Evolutionary conservation across 2,329 filamentous ascomycete species (phyloP), one percentile per base, ranked within the genome.

Genomic region (Calonectria pseudoturangicola): DNA sequence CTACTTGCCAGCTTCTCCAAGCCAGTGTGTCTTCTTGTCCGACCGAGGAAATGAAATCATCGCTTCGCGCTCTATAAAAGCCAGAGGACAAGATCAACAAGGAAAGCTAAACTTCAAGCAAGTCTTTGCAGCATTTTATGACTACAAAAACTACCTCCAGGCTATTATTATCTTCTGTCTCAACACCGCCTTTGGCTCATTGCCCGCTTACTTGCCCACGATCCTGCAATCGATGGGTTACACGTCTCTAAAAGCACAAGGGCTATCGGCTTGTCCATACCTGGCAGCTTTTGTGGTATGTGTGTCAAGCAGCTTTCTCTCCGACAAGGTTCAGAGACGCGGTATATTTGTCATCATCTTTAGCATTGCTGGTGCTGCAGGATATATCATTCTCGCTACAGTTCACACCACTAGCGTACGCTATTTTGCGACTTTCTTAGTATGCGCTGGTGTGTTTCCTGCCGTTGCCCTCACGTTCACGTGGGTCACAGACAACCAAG

Each of bases 401-500:
- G 88, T 89, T 33, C 85, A 85, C 21, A 77, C 81, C 33, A 83
- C 84, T 2, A 85, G 79, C 0, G 82, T 85, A 33, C 85, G 87
- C 18, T 90, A 89, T 71, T 81, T 85, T 0, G 87, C 85, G 3
- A 86, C 88, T 1, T 89, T 86, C 71, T 76, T 90, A 79, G 85
- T 84, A 13, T 83, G 85, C 0, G 83, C 84, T 0, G 85, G 85
- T 30, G 84, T 86, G 81, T 95, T 94, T 79, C 91, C 93, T 0
- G 88, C 88, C 18, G 93, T 94, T 74, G 89, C 90, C 1, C 92
- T 94, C 76, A 92, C 93, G 27, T 85, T 95, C 18, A 91, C 93
- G 0, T 95, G 93, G 93, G 89, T 92, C 18, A 82, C 92, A 41
- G 92, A 94, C 80, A 94, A 94, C 80, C 92, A 94, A 81, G 92